These are phyloP conservation scores for Neurospora sp. DNA, from an alignment of 495 filamentous ascomycete genomes.

Conservation along the genomic window DNA sequence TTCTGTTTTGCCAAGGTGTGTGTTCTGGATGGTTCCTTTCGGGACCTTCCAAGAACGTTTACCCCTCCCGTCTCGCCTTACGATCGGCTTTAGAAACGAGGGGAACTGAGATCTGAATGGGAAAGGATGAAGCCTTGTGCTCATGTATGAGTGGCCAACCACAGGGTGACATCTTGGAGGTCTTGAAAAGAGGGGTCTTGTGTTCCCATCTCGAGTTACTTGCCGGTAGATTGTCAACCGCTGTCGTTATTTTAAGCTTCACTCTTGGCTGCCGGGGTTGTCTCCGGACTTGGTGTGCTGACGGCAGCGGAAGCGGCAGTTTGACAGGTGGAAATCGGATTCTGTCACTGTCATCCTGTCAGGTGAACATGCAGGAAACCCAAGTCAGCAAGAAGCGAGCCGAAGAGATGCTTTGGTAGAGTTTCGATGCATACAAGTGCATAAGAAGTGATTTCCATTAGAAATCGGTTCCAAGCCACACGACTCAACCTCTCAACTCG, in stretches of 20 bases:
- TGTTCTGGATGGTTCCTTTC: not conserved
- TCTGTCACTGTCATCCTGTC: not conserved
- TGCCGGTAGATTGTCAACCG: not conserved
- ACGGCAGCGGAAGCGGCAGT: not conserved
- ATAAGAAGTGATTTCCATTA: not conserved
- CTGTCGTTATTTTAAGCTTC: not conserved
- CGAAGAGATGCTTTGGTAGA: not conserved
- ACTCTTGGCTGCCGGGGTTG: not conserved
- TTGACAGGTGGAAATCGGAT: not conserved
- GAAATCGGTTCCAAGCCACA: not conserved
- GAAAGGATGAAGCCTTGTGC: not conserved
- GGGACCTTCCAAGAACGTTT: not conserved
- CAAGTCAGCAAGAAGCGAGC: not conserved
- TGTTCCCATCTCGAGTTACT: not conserved
- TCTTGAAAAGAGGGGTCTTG: not conserved
- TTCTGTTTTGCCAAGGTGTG: not conserved
- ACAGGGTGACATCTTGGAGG: not conserved
- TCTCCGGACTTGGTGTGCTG: not conserved
- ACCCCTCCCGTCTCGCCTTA: not conserved
- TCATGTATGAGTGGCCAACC: not conserved
- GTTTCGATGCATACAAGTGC: not conserved
- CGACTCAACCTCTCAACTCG: not conserved
- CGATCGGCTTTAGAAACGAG: not conserved
- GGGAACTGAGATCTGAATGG: not conserved
- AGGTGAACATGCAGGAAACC: not conserved